Evolutionary conservation across 768 basidiomycete genomes (phyloP).

Genomic region (Sarcomyxa edulis): DNA sequence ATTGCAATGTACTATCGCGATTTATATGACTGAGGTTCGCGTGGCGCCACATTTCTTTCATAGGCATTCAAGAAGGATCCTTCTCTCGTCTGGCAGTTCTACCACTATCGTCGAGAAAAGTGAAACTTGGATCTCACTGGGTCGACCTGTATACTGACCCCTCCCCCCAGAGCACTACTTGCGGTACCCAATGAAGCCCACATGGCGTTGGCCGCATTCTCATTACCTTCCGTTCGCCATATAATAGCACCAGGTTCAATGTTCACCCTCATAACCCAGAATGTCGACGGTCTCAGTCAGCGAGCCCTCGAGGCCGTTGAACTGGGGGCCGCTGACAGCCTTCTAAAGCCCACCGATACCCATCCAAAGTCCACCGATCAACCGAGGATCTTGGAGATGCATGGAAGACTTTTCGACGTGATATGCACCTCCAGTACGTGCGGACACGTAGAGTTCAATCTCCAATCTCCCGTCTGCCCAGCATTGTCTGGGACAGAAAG

Average conservation of each 20-base stretch:
- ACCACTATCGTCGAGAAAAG: conserved; percentile 55
- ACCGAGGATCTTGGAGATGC: conserved; percentile 51
- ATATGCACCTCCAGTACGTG: conserved; percentile 40
- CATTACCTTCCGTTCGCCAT: conserved; percentile 30
- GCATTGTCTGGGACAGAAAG: conserved; percentile 39
- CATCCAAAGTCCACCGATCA: conserved; percentile 11
- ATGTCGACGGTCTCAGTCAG: conserved; percentile 51
- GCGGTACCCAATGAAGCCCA: conserved; percentile 56
- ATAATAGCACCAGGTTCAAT: conserved; percentile 33
- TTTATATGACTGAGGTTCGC: too few relatives aligned
- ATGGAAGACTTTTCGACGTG: conserved; percentile 52
- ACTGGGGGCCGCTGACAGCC: conserved; percentile 1
- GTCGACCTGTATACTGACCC: conserved; percentile 9
- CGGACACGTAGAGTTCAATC: conserved; percentile 32
- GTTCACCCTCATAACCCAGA: conserved; percentile 55
- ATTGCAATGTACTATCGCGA: too few relatives aligned
- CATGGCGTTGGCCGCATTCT: conserved; percentile 39
- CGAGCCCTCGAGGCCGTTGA: conserved; percentile 28
- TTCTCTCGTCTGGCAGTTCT: conserved; percentile 58
- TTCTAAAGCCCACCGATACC: conserved; percentile 6
- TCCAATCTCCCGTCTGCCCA: conserved; percentile 37
- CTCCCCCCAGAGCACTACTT: conserved; percentile 33
- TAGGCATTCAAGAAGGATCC: conserved; percentile 45
- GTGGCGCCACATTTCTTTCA: too few relatives aligned
- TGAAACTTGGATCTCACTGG: conserved; percentile 13